Percentiles rank a stretch among this genome's conserved stretches.
These are phyloP conservation scores for Cronartium ribicola DNA, from an alignment of 1,284 basidiomycete genomes.

Conservation along the genomic window DNA sequence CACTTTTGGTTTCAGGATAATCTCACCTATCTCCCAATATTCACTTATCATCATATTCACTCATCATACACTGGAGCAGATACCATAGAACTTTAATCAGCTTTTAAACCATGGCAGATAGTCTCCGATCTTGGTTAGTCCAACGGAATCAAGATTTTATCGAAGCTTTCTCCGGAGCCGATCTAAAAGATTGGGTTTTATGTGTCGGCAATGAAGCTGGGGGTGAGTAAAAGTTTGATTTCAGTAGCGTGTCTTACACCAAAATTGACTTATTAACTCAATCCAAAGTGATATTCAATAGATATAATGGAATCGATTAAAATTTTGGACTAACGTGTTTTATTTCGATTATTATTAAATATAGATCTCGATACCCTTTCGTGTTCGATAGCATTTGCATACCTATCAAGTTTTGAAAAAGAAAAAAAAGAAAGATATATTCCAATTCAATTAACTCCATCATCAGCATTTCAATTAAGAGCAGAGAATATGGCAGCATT, in stretches of 20 bases:
- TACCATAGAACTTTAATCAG: too few species aligned
- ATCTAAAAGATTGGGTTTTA: conserved; percentile 28
- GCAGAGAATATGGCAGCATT: conserved; percentile 80
- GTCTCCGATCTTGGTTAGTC: conserved; percentile 22
- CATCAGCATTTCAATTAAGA: conserved; percentile 68
- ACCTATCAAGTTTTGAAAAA: conserved; percentile 54
- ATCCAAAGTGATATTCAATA: too few species aligned
- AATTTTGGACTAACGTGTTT: background rate
- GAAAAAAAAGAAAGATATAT: conserved; percentile 52
- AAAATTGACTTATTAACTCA: too few species aligned
- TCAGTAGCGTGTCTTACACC: background rate
- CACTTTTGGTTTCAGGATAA: too few species aligned
- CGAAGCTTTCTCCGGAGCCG: background rate
- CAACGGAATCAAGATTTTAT: conserved; percentile 21
- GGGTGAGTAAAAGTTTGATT: conserved; percentile 16
- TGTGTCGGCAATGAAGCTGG: conserved; percentile 41
- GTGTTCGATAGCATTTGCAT: conserved; percentile 74
- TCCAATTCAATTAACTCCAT: conserved; percentile 70
- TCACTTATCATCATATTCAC: too few species aligned
- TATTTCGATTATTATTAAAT: background rate
- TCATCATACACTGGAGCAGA: too few species aligned
- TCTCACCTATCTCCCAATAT: too few species aligned
- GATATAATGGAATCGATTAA: too few species aligned
- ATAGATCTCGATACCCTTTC: conserved; percentile 83
- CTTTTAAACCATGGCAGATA: background rate